A percentile compares a stretch with the other conserved stretches of the same genome.
phyloP scores from a whole-genome alignment of 352 stramenopile species.

The Pythium monospermum region DNA sequence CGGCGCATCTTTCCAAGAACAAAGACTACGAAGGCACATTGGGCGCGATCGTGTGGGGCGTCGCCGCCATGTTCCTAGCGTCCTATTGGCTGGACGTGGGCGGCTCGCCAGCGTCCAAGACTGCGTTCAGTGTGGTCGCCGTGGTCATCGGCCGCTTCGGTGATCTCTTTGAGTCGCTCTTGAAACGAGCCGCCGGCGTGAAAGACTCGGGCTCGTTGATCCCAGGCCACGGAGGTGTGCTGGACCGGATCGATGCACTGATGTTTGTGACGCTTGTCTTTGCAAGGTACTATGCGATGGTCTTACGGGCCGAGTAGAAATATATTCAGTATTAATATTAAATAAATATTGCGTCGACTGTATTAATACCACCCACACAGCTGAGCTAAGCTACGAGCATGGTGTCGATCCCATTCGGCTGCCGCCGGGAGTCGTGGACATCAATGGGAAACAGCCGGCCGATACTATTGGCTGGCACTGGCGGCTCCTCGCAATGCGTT shows the following conservation, averaged over 20 bases:
- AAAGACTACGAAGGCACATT: slow-evolving; percentile 95
- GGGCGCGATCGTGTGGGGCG: slow-evolving; percentile 71
- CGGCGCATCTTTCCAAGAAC: slow-evolving; percentile 91
- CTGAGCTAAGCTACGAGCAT: no score
- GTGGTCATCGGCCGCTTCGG: slow-evolving; percentile 92
- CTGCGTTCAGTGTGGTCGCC: slow-evolving; percentile 81
- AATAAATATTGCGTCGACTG: not conserved
- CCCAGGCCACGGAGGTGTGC: slow-evolving; percentile 92
- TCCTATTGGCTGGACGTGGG: slow-evolving; percentile 60
- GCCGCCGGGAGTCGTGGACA: not conserved
- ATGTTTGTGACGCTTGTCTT: slow-evolving; percentile 86
- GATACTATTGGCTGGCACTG: not conserved
- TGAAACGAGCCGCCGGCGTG: slow-evolving; percentile 92
- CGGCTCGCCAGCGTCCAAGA: slow-evolving; percentile 67
- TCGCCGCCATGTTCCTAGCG: slow-evolving; percentile 80
- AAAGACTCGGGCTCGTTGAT: slow-evolving; percentile 95
- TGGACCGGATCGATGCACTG: slow-evolving; percentile 94
- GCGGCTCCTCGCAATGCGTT: not conserved
- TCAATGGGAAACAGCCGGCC: not conserved
- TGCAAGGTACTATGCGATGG: slow-evolving; percentile 35
- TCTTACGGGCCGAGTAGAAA: not conserved
- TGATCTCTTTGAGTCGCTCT: slow-evolving; percentile 94
- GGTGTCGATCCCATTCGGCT: no score
- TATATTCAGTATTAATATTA: not conserved
- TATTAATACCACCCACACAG: slow-evolving; percentile 5